A percentile compares a stretch with the other conserved stretches of the same genome.
These are phyloP conservation scores for Boechera stricta DNA, from an alignment of 345 rosid genomes.

Conservation along the genomic window DNA sequence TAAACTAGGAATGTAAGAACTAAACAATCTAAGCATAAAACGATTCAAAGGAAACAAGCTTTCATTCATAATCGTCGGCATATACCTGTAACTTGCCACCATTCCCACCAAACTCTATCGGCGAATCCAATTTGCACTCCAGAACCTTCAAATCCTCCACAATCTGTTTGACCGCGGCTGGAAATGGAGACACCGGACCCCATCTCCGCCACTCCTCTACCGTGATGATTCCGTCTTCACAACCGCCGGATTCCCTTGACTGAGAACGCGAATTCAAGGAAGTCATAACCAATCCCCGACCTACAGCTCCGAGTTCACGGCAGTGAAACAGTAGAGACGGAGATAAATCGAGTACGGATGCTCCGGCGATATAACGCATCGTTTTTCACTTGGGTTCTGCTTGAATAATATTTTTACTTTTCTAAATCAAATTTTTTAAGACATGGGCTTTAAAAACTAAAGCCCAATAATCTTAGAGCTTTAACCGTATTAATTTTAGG, in stretches of 20 bases:
- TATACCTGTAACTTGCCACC: conserved; percentile 86
- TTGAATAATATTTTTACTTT: background rate
- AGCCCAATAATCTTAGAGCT: too few relatives aligned
- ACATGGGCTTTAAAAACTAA: too few relatives aligned
- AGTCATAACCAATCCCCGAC: conserved; percentile 37
- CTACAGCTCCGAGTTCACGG: conserved; percentile 39
- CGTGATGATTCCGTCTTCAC: conserved; percentile 49
- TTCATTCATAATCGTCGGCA: conserved; percentile 9
- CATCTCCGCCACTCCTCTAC: conserved; percentile 81
- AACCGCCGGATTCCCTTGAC: conserved; percentile 37
- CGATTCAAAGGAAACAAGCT: conserved; percentile 13
- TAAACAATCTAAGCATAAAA: conserved; percentile 4
- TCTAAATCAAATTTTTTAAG: too few relatives aligned
- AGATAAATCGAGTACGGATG: conserved; percentile 43
- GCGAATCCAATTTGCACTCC: conserved; percentile 61
- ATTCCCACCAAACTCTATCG: conserved; percentile 75
- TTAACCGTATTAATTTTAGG: too few relatives aligned
- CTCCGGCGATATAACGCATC: conserved; percentile 40
- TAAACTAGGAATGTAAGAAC: background rate
- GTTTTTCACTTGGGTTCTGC: conserved; percentile 15
- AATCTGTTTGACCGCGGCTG: conserved; percentile 66
- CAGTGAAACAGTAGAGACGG: conserved; percentile 42
- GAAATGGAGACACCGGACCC: conserved; percentile 76
- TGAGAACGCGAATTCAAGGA: conserved; percentile 49
- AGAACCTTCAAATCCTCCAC: conserved; percentile 73